Evolutionary conservation across 805 yeast genomes (phyloP).

Genomic region (Candida saitoana): DNA sequence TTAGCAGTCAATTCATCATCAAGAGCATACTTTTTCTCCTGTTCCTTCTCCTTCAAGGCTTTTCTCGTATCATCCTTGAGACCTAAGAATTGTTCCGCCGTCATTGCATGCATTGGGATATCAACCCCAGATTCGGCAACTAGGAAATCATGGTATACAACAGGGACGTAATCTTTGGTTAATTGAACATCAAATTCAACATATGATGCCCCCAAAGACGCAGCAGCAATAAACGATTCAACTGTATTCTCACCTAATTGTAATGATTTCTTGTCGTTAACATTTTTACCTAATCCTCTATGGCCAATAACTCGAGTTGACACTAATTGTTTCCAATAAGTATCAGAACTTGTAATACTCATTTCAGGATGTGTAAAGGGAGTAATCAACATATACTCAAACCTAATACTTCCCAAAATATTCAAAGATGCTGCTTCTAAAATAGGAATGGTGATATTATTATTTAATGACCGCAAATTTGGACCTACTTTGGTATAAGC

Average conservation of each 20-base stretch:
- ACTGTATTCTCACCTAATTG: conserved; percentile 95
- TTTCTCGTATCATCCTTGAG: conserved; percentile 29
- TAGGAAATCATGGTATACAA: conserved; percentile 88
- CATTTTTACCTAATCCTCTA: conserved; percentile 90
- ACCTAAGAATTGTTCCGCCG: conserved; percentile 80
- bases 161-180: conserved; percentile 88
- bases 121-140: conserved; percentile 96
- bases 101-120: conserved; percentile 90
- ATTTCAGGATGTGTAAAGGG: conserved; percentile 71
- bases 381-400: conserved; percentile 67
- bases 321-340: conserved; percentile 88
- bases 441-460: conserved; percentile 67
- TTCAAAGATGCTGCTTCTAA: conserved; percentile 68
- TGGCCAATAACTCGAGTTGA: conserved; percentile 93
- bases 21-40: conserved; percentile 19
- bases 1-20: conserved; percentile 35
- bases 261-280: conserved; percentile 63
- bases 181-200: conserved; percentile 96
- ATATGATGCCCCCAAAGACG: conserved; percentile 91
- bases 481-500: conserved; percentile 66
- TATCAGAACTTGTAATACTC: conserved; percentile 62
- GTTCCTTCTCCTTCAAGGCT: background rate
- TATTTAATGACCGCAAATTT: conserved; percentile 62
- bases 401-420: conserved; percentile 70
- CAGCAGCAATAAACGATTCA: conserved; percentile 93